phyloP scores from a whole-genome alignment of 2,329 filamentous ascomycete genomes.

The Herpotrichia juniperi region DNA sequence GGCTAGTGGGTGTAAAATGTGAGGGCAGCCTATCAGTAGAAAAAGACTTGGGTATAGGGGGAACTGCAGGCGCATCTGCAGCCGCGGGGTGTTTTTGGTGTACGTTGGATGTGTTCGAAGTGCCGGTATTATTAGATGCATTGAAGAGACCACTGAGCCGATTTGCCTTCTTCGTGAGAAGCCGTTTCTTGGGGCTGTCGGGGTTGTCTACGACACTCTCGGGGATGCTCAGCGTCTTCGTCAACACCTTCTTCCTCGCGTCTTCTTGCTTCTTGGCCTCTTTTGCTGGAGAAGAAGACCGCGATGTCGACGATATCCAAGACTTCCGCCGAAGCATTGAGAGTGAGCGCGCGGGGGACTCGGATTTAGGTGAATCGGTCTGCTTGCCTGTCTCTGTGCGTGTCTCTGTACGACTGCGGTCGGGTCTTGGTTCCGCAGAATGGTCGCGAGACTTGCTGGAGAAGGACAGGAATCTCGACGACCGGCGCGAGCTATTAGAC shows the following conservation, averaged over 20 bases:
- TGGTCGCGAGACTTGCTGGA: constrained; percentile 42
- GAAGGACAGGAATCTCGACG: constrained; percentile 43
- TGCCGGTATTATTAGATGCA: constrained; percentile 24
- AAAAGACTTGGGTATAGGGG: constrained; percentile 55
- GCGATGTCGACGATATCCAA: constrained; percentile 36
- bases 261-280: constrained; percentile 18
- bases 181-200: constrained; percentile 21
- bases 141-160: constrained; percentile 41
- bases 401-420: constrained; percentile 32
- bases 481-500: constrained; percentile 42
- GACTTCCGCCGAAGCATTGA: constrained; percentile 44
- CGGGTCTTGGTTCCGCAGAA: constrained; percentile 35
- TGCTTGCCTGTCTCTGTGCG: constrained; percentile 33
- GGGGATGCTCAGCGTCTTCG: constrained; percentile 33
- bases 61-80: constrained; percentile 41
- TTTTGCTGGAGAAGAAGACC: constrained; percentile 30
- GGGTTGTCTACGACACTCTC: constrained; percentile 28
- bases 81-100: constrained; percentile 5
- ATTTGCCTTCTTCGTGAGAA: constrained; percentile 44
- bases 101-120: constrained; percentile 31
- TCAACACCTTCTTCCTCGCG: constrained; percentile 31
- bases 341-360: constrained; percentile 39
- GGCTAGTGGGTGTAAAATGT: constrained; percentile 42
- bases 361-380: constrained; percentile 24
- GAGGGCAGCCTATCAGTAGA: constrained; percentile 54